These are phyloP conservation scores for Skeletonema marinoi DNA, from an alignment of 108 stramenopile species.

Conservation along the genomic window DNA sequence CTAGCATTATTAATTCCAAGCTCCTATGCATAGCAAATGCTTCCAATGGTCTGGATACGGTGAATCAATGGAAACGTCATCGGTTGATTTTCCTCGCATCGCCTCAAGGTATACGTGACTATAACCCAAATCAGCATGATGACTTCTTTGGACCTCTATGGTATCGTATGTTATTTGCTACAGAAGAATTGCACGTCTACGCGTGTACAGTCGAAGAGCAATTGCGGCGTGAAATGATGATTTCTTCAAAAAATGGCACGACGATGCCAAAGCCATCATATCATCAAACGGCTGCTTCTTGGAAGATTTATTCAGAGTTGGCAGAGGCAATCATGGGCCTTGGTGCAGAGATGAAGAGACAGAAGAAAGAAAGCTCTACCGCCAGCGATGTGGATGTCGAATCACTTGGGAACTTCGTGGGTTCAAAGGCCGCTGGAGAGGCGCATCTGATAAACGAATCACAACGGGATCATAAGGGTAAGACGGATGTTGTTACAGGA, in stretches of 20 bases:
- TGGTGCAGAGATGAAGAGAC: constrained; percentile 40
- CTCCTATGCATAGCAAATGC: constrained; percentile 25
- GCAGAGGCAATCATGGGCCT: constrained; percentile 68
- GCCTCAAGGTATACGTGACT: constrained; percentile 30
- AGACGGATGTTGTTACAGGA: background rate
- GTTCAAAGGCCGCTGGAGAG: constrained; percentile 47
- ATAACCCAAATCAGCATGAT: constrained; percentile 18
- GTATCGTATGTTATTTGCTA: constrained; percentile 26
- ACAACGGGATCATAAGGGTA: constrained; percentile 60
- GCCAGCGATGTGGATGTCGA: constrained; percentile 9
- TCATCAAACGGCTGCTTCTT: constrained; percentile 39
- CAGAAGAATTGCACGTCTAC: constrained; percentile 17
- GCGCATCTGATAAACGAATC: constrained; percentile 45
- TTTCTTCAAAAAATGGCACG: constrained; percentile 1
- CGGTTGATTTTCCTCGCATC: constrained; percentile 33
- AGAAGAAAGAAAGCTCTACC: constrained; percentile 3
- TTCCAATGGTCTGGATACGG: constrained; percentile 8
- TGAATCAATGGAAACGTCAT: constrained; percentile 74
- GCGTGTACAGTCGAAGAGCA: constrained; percentile 25
- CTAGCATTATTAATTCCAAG: constrained; percentile 76
- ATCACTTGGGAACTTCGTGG: constrained; percentile 54
- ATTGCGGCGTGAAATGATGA: constrained; percentile 20
- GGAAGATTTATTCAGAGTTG: constrained; percentile 63
- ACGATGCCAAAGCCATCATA: constrained; percentile 10
- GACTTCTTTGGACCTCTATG: constrained; percentile 35